Evolutionary conservation across 495 filamentous ascomycete species (phyloP), one percentile per base, ranked within the genome.

Genomic region (Tetracladium setigerum): DNA sequence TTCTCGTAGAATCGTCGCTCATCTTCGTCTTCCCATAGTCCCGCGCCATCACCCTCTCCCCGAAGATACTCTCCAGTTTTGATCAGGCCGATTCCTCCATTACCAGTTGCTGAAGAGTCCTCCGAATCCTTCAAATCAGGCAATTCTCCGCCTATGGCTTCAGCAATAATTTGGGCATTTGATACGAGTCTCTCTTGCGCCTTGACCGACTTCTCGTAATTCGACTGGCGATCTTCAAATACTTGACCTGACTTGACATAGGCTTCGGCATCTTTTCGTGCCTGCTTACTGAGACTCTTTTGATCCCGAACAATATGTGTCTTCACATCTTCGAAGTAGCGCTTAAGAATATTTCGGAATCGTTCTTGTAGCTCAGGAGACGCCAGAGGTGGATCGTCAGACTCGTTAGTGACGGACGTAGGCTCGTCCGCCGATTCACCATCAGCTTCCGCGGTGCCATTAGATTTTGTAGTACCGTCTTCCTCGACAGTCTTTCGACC

Each of bases 21-120:
- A 36, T 99, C 92, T 58, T 97, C 92, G 55, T 99, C 92, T 68
- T 97, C 94, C 92, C 92, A 99, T 55, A 97, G 96, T 1, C 92
- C 92, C n/a, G 89, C 77, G 7, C 91, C 91, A 50, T 96, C 92
- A 5, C 83, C 82, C 57, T 92, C 86, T 16, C 87, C 87, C 30
- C 88, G 85, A 8, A 96, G 73, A 57, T 95, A 96, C 52, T 99
- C 94, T 1, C 88, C 87, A 24, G 89, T 84, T 63, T 95, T 94
- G 50, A 97, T 83, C 41, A 99, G 80, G 15, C 92, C 95, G 55
- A 97, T 97, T 1, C 83, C 78, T 18, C 87, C 81, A 57, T 83
- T 83, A 0, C 77, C 73, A 16, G 71, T 62, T 47, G 79, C 75
- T 1, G 79, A 61, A 37, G 43, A 47, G 42, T 85, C 74, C 24